Evolutionary conservation across 495 filamentous ascomycete species (phyloP), one percentile per base, ranked within the genome.

Genomic region (Neurospora cerealis): DNA sequence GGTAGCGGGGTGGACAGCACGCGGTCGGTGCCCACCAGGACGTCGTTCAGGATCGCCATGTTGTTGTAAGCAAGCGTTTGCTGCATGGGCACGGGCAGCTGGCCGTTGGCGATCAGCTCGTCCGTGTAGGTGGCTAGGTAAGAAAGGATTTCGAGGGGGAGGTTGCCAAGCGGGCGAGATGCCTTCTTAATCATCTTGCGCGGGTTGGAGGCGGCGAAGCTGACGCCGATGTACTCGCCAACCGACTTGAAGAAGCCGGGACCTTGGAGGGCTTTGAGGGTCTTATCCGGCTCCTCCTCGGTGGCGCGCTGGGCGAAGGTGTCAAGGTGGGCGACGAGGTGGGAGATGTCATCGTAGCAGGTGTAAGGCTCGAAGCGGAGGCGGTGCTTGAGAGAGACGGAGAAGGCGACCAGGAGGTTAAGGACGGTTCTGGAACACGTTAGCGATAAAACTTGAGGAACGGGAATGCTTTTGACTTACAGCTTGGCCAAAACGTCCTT

Each of bases 301-400:
- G 89, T 89, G 3, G 93, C 93, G 1, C 86, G 83, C 74, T 87
- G 89, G 46, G 94, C 93, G 69, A 92, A 94, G 0, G 89, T 92
- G 73, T 89, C 83, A 34, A 93, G 86, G 75, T 91, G 87, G 10
- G 82, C 79, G 7, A 92, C 85, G 5, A 92, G 80, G 21, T 84
- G 83, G 6, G 82, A 74, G 11, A 93, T 83, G 77, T 93, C 91
- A 9, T 86, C 86, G 77, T 96, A 95, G 72, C 90, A 89, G 28
- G 91, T 88, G 80, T 92, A 93, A 0, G 93, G 92, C 78, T 97
- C 93, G 78, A 94, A 95, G 34, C 94, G 92, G n/a, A 97, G 88
- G 78, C 89, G 91, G 83, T 95, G 93, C 79, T 95, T 96, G 70
- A 95, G 85, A 1, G 93, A 81, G 9, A 93, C 86, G 39, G 91